Evolutionary conservation across 352 stramenopile genomes (phyloP).

Genomic region (Phytopythium litorale): DNA sequence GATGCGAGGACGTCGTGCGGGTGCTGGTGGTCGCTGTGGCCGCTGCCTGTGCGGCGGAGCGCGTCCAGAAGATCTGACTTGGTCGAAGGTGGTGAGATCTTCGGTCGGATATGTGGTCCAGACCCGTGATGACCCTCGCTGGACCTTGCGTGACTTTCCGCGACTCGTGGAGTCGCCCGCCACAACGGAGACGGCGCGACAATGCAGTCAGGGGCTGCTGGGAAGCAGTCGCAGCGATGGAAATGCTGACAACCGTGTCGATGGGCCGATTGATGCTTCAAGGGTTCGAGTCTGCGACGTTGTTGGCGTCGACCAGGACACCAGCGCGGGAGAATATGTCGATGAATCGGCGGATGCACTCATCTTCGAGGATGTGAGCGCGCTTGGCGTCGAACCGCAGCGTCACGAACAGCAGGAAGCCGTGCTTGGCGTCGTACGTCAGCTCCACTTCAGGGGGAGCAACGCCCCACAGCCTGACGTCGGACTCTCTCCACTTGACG

Average conservation of each 20-base stretch:
- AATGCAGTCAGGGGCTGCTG: too few species aligned
- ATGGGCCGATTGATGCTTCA: not conserved
- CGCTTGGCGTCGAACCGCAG: constrained; percentile 47
- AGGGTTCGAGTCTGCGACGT: not conserved
- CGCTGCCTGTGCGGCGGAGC: not conserved
- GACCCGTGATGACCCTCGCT: too few species aligned
- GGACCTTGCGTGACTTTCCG: too few species aligned
- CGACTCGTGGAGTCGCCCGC: too few species aligned
- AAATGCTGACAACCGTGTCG: not conserved
- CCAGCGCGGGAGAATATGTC: constrained; percentile 36
- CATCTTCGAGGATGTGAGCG: constrained; percentile 34
- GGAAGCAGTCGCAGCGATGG: too few species aligned
- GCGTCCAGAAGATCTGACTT: not conserved
- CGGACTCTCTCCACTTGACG: constrained; percentile 88
- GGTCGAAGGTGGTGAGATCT: too few species aligned
- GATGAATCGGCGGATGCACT: constrained; percentile 35
- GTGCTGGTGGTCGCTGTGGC: not conserved
- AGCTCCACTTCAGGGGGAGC: constrained; percentile 77
- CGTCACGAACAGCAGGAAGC: constrained; percentile 53
- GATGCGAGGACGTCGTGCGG: not conserved
- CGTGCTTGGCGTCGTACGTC: constrained; percentile 54
- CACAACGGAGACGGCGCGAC: too few species aligned
- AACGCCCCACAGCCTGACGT: constrained; percentile 83
- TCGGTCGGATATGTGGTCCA: too few species aligned
- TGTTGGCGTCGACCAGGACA: constrained; percentile 14